Conservation (phyloP, 1,284 basidiomycete species). For the Trichosporon asahii region DNA sequence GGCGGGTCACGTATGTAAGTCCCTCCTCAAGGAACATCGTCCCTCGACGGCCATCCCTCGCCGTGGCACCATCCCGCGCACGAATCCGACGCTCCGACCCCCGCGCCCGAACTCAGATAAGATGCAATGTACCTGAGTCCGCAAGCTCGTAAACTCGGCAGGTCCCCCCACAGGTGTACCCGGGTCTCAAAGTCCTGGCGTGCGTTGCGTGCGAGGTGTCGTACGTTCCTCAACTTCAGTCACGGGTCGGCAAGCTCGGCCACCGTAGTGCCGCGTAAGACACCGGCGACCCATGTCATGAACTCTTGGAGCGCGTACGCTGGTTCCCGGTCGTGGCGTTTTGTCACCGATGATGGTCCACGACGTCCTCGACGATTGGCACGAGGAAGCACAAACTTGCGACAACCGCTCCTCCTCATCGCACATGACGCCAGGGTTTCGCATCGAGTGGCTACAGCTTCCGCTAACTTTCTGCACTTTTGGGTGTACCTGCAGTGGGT, state of each 20-base stretch:
- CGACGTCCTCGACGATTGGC: not conserved
- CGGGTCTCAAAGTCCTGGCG: not conserved
- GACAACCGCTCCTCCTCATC: not conserved
- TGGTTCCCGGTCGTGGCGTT: not conserved
- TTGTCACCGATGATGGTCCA: not conserved
- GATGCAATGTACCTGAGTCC: conserved; percentile 9
- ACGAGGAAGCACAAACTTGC: not conserved
- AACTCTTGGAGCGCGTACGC: not conserved
- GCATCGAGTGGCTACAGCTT: not conserved
- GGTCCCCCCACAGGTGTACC: not conserved
- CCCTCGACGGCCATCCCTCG: not conserved
- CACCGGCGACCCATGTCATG: not conserved
- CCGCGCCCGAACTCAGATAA: not conserved
- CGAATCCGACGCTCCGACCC: not conserved
- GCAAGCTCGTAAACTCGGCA: not conserved
- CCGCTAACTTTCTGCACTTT: not conserved
- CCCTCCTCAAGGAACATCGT: not conserved
- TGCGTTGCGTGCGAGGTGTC: not conserved
- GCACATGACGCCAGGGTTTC: not conserved
- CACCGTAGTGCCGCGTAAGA: not conserved
- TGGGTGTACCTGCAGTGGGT: not conserved
- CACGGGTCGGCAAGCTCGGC: not conserved
- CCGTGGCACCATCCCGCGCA: not conserved
- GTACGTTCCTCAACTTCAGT: not conserved
- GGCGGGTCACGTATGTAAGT: not conserved